Evolutionary conservation across 2,329 filamentous ascomycete genomes (phyloP).

Genomic region (Verruconis gallopava): DNA sequence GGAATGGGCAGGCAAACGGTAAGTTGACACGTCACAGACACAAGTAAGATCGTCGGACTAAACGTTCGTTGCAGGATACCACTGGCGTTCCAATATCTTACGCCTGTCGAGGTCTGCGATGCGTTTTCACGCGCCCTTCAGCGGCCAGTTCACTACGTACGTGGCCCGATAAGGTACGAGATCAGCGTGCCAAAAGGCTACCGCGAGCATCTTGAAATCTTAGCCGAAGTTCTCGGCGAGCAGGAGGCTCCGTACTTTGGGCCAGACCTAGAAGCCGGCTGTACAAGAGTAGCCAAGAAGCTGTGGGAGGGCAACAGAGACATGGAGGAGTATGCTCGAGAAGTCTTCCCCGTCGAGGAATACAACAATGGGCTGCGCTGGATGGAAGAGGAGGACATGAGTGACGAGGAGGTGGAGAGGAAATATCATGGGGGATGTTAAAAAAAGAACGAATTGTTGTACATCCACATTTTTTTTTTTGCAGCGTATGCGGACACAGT

Average conservation of each 20-base stretch:
- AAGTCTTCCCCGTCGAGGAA: conserved; percentile 90
- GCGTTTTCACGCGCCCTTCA: conserved; percentile 69
- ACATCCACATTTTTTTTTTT: too few species aligned
- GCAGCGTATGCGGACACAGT: too few species aligned
- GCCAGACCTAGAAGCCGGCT: conserved; percentile 44
- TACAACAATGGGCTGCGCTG: conserved; percentile 85
- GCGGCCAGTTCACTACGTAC: conserved; percentile 64
- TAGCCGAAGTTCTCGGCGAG: conserved; percentile 47
- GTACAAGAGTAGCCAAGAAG: conserved; percentile 61
- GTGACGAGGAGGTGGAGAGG: conserved; percentile 4
- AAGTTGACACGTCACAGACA: conserved; percentile 18
- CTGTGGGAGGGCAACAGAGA: conserved; percentile 87
- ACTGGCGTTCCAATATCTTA: conserved; percentile 79
- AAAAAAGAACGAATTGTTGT: not conserved
- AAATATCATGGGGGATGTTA: not conserved
- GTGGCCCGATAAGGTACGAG: conserved; percentile 67
- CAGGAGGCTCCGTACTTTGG: conserved; percentile 49
- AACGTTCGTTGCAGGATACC: conserved; percentile 49
- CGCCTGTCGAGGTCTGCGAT: conserved; percentile 67
- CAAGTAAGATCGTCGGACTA: not conserved
- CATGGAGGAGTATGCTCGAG: conserved; percentile 85
- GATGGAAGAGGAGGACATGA: conserved; percentile 49
- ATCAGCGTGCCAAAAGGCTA: conserved; percentile 75
- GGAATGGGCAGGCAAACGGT: conserved; percentile 69
- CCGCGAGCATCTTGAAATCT: conserved; percentile 64